Base-by-base conservation (phyloP, 176 grass and related monocot genomes). In the Urochloa ruziziensis region DNA sequence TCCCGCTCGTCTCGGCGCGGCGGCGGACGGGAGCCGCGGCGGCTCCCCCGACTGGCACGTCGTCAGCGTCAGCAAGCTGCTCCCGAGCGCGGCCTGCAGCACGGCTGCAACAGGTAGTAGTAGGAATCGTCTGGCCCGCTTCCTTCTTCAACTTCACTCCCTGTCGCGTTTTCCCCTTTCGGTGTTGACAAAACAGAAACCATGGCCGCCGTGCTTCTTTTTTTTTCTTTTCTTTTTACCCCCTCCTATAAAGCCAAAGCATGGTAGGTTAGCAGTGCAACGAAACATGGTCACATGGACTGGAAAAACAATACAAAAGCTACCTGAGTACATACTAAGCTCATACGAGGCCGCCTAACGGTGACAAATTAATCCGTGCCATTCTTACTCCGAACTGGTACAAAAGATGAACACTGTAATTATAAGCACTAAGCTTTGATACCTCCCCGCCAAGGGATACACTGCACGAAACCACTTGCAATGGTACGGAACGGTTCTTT, bases 51-150 rank as follows among this genome's bases (percentile, higher is more conserved):
- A 78, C 40, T 86, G 82, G 85, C 88, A 95, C 81, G 70, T 79
- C 52, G 78, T 92, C 9, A 62, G 84, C 77, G 65, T 93, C 54
- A 10, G 29, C 57, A 56, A 80, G 8, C 81, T 91, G 33, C 78
- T 91, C 83, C 91, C 94, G 4, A 34, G 4, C 71, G 25, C 70
- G 1, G 4, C 12, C 61, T 95, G 93, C 85, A 70, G 82, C 0
- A 15, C 39, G 30, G 42, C 82, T 1, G 19, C 47, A 0, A 72
- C 43, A 92, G 93, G 93, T 95, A 84, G 8, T 3, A 18, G 18
- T 25, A 52, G 18, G 49, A 7, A 27, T 30, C 30, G 23, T 19
- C 42, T 12, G 25, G 18, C 23, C 2, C 30, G 18, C 10, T 18
- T 24, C 23, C 28, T 47, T 2, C 17, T 36, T 15, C 3, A 3